phyloP scores from a whole-genome alignment of 805 yeast genomes.

The Candida maris region DNA sequence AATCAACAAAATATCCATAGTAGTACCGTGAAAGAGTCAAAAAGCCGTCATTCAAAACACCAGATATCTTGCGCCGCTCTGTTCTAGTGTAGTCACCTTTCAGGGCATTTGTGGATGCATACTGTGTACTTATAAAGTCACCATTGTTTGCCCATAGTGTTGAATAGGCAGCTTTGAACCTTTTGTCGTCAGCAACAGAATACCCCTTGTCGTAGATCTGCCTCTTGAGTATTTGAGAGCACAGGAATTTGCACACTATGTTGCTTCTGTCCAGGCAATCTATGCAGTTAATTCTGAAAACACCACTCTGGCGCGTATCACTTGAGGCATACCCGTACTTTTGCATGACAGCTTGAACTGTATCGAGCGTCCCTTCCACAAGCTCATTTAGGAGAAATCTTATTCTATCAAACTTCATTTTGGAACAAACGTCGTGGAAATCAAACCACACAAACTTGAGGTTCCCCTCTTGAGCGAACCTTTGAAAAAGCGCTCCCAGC shows the following conservation, averaged over 20 bases:
- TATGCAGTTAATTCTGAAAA: conserved; percentile 57
- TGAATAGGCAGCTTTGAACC: conserved; percentile 28
- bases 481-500: conserved; percentile 38
- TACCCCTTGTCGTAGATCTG: conserved; percentile 23
- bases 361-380: conserved; percentile 8
- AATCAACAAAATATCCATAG: conserved; percentile 42
- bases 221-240: conserved; percentile 23
- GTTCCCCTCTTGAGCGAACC: conserved; percentile 32
- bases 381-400: conserved; percentile 27
- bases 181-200: conserved; percentile 1
- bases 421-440: conserved; percentile 51
- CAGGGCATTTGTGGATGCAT: conserved; percentile 55
- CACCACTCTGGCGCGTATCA: conserved; percentile 43
- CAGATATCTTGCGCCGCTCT: conserved; percentile 38
- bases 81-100: conserved; percentile 47
- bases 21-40: conserved; percentile 40
- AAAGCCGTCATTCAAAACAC: conserved; percentile 39
- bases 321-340: conserved; percentile 33
- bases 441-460: conserved; percentile 56
- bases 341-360: conserved; percentile 15
- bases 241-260: conserved; percentile 40
- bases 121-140: conserved; percentile 60
- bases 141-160: conserved; percentile 67
- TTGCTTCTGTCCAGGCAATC: conserved; percentile 66
- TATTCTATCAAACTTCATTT: conserved; percentile 39